A percentile compares a stretch with the other conserved stretches of the same genome.
These are phyloP conservation scores for Pleurotus djamor DNA, from an alignment of 768 basidiomycete genomes.

Conservation along the genomic window DNA sequence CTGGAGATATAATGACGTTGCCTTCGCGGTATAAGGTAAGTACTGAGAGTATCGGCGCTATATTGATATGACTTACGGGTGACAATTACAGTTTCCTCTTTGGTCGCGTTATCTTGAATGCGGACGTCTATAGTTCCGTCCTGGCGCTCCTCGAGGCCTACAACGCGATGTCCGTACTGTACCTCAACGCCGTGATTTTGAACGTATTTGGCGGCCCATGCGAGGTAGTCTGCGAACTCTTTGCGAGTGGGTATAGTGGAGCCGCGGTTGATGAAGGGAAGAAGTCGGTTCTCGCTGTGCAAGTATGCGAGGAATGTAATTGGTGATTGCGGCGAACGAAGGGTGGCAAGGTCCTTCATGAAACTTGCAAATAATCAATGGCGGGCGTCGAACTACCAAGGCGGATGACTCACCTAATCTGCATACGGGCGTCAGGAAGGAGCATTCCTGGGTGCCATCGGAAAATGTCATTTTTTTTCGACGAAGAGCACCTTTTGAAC, in stretches of 20 bases:
- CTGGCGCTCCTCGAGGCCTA: slow-evolving; percentile 29
- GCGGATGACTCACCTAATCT: slow-evolving; percentile 37
- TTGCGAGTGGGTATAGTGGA: slow-evolving; percentile 49
- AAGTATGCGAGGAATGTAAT: slow-evolving; percentile 54
- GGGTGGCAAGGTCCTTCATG: slow-evolving; percentile 52
- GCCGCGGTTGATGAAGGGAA: slow-evolving; percentile 52
- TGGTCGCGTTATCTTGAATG: slow-evolving; percentile 30
- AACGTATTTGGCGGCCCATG: slow-evolving; percentile 47
- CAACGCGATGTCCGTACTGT: slow-evolving; percentile 44
- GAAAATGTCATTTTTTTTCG: slow-evolving; percentile 44
- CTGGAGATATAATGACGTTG: slow-evolving; percentile 50
- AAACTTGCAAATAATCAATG: slow-evolving; percentile 26
- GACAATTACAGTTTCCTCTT: slow-evolving; percentile 26
- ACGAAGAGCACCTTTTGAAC: slow-evolving; percentile 39
- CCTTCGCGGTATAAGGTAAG: slow-evolving; percentile 18
- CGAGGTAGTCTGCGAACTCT: slow-evolving; percentile 53
- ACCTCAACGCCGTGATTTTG: slow-evolving; percentile 39
- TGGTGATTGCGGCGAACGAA: slow-evolving; percentile 47
- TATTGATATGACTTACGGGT: slow-evolving; percentile 31
- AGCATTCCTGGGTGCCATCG: slow-evolving; percentile 59
- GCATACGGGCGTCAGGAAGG: slow-evolving; percentile 49
- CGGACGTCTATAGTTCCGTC: slow-evolving; percentile 35
- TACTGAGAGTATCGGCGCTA: not conserved
- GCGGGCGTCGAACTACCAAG: not conserved
- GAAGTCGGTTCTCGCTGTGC: slow-evolving; percentile 44